Evolutionary conservation across 2,329 filamentous ascomycete species (phyloP), one percentile per base, ranked within the genome.

Genomic region (Annulohypoxylon truncatum): DNA sequence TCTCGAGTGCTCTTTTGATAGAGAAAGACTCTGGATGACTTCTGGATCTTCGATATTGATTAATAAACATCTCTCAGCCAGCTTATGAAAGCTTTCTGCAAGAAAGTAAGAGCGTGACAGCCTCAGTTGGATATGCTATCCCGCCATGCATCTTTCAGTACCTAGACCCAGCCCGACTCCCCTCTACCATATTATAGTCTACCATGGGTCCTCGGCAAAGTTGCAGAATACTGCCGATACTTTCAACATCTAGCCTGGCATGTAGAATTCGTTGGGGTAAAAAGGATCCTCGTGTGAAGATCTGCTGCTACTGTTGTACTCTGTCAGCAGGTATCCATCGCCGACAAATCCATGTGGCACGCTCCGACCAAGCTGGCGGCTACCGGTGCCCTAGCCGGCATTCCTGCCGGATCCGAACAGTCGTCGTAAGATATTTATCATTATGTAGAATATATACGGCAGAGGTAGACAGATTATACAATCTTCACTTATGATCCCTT

Each of bases 271-370:
- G 31, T 51, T 59, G 46, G 42, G 31, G 26, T 20, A 51, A 42
- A 42, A 44, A 31, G 53, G 15, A 44, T 46, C 12, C 10, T 42
- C 44, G 33, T 33, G 28, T 42, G 12, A 31, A n/a, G 55, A 61
- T 58, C 56, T 56, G 60, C 57, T 61, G 53, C 44, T 53, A 69
- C 67, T 67, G 63, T 69, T 58, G 44, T 61, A 67, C 55, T 61
- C 53, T 42, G 52, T 48, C 51, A 59, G 64, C 50, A 33, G 26
- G 31, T 52, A 35, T 20, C 31, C 55, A 42, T 15, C 38, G 44
- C 42, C 40, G 35, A 42, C 35, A 63, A 51, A 63, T 38, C 64
- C 67, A 63, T 65, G 61, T 31, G 56, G 28, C 28, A 53, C 13
- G 52, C 60, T 47, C 50, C 47, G 51, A 33, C 24, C 55, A 33